Percentiles rank a stretch among this genome's conserved stretches.
Conservation (phyloP, 768 basidiomycete species). For the Podaxis pistillaris region DNA sequence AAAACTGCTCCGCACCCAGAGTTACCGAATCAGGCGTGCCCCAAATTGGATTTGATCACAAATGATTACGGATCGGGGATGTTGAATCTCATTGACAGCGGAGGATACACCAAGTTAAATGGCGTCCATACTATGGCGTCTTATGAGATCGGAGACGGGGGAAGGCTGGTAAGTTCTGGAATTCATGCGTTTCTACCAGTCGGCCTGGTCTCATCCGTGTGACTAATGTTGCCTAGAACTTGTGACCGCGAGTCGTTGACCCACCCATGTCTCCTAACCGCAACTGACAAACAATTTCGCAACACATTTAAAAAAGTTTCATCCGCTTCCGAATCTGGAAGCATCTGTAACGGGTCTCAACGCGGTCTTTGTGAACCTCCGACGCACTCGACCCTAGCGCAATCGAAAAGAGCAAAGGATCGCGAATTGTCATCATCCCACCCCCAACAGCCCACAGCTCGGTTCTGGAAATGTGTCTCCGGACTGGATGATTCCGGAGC, state of each 20-base stretch:
- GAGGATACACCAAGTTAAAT: not conserved
- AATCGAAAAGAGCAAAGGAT: not conserved
- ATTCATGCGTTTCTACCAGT: not conserved
- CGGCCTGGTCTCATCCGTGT: not conserved
- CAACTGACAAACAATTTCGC: not conserved
- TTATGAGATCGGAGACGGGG: not conserved
- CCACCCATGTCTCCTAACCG: not conserved
- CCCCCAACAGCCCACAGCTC: conserved; percentile 2
- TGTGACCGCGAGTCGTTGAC: not conserved
- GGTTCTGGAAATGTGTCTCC: not conserved
- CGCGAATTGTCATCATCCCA: conserved; percentile 1
- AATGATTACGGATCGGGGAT: not conserved
- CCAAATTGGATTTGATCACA: not conserved
- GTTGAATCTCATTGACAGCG: not conserved
- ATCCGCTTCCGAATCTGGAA: conserved; percentile 25
- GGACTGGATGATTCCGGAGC: not conserved
- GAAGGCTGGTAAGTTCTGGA: not conserved
- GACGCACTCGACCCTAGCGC: conserved; percentile 23
- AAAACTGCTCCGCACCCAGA: conserved; percentile 5
- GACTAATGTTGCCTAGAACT: not conserved
- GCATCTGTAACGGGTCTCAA: conserved; percentile 16
- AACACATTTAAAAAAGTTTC: conserved; percentile 5
- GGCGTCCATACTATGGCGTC: not conserved
- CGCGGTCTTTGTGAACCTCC: conserved; percentile 34
- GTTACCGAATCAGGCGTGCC: not conserved